Evolutionary conservation across 1,139 yeast species (phyloP).

Genomic region (Debaryomyces udenii): DNA sequence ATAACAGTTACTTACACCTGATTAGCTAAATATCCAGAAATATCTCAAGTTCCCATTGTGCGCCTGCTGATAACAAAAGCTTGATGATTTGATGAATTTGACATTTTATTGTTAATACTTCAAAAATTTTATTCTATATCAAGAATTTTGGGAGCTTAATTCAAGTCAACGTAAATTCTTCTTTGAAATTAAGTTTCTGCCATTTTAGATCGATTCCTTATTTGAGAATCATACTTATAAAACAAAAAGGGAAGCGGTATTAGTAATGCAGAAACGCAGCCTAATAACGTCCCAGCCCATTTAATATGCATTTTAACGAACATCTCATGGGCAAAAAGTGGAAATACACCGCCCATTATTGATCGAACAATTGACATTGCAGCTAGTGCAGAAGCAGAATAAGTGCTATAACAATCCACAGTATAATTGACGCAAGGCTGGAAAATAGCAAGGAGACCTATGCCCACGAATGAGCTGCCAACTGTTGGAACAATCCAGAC

Average conservation of each 20-base stretch:
- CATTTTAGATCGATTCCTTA: too few relatives aligned
- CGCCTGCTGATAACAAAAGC: too few relatives aligned
- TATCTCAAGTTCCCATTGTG: too few relatives aligned
- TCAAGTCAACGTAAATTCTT: too few relatives aligned
- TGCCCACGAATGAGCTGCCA: constrained; percentile 67
- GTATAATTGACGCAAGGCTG: constrained; percentile 70
- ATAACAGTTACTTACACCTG: too few relatives aligned
- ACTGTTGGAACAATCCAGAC: constrained; percentile 77
- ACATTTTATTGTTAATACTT: too few relatives aligned
- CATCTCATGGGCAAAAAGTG: constrained; percentile 63
- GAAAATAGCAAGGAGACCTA: constrained; percentile 69
- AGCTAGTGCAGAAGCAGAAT: constrained; percentile 87
- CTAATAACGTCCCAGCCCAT: constrained; percentile 83
- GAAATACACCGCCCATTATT: constrained; percentile 55
- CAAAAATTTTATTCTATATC: too few relatives aligned
- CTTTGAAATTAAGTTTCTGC: too few relatives aligned
- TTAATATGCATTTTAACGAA: constrained; percentile 70
- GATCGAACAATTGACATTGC: constrained; percentile 83
- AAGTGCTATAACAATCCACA: constrained; percentile 67
- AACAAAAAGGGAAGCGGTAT: constrained; percentile 77
- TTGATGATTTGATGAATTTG: too few relatives aligned
- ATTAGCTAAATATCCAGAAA: too few relatives aligned
- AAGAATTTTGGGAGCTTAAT: too few relatives aligned
- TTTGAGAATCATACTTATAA: constrained; percentile 47
- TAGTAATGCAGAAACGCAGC: constrained; percentile 62